Evolutionary conservation across 1,284 basidiomycete genomes (phyloP), one percentile per base, ranked within the genome.

Genomic region (Puccinia coronata): DNA sequence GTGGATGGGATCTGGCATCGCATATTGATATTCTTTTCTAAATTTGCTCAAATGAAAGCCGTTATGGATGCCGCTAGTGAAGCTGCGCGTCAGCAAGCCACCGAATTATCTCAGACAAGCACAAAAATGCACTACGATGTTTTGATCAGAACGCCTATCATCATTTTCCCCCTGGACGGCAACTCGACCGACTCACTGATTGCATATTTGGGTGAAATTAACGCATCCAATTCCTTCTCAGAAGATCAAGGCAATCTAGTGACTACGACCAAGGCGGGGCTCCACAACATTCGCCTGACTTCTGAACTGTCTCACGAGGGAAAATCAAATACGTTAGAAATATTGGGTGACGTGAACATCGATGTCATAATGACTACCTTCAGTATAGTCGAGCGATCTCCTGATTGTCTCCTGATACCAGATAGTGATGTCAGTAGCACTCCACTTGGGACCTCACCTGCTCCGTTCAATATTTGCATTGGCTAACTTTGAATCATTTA

Each of bases 21-120:
- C 83, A 90, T 99, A 47, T 93, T 94, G 84, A 86, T 91, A 31
- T 99, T 96, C 87, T 87, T 95, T 78, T 88, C 91, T 83, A 94
- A 96, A 86, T 91, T 99, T 77, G 94, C 95, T 1, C 92, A 91
- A 83, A 86, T 86, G 86, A 86, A 86, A 82, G 93, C 93, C 1
- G 87, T 99, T 11, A 99, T 99, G 85, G 96, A 99, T 86, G 91
- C 95, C n/a, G 94, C 96, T 11, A 93, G 94, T 6, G 91, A 93
- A 85, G 96, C 91, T 25, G 97, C 97, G 28, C 94, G 93, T 11
- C 95, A 98, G 85, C 90, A 91, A 73, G 97, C 96, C 3, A 85
- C 86, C 49, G 91, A 94, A 49, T 92, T 93, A 86, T 92, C 96
- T 18, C 83, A 87, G 63, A 84, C 84, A 28, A 85, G 84, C n/a